Evolutionary conservation across 2,329 filamentous ascomycete genomes (phyloP).

Genomic region (Stachybotrys echinatus): DNA sequence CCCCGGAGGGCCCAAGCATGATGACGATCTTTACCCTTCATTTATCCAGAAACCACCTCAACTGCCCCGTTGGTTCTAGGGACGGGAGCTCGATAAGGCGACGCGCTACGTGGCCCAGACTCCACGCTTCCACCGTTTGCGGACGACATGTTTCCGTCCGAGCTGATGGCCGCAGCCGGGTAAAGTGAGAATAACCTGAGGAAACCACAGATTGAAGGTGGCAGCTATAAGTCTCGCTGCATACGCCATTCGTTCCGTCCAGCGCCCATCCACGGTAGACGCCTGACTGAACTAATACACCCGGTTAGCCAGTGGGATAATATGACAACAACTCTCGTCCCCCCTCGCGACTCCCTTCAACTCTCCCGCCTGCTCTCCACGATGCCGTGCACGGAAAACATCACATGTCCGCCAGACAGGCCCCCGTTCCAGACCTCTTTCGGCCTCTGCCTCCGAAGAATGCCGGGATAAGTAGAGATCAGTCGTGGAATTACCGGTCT

Average conservation of each 20-base stretch:
- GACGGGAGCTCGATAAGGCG: background rate
- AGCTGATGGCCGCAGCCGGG: background rate
- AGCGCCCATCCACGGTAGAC: background rate
- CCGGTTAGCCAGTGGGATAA: too few relatives aligned
- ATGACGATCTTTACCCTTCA: background rate
- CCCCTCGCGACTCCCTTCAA: too few relatives aligned
- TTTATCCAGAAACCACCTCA: background rate
- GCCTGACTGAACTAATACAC: background rate
- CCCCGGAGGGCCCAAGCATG: background rate
- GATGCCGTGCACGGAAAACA: background rate
- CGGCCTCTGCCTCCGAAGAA: background rate
- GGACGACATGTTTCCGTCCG: background rate
- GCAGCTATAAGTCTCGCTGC: background rate
- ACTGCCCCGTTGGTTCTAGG: background rate
- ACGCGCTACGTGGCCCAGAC: background rate
- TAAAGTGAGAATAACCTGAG: background rate
- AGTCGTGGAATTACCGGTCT: background rate
- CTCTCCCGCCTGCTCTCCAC: too few relatives aligned
- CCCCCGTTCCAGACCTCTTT: background rate
- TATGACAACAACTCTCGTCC: too few relatives aligned
- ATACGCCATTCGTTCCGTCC: background rate
- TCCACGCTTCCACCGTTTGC: background rate
- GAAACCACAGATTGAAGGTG: background rate
- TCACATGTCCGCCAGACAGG: too few relatives aligned
- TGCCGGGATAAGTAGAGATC: background rate